These are phyloP conservation scores for Lachancea meyersii DNA, from an alignment of 805 yeast species.

Conservation along the genomic window DNA sequence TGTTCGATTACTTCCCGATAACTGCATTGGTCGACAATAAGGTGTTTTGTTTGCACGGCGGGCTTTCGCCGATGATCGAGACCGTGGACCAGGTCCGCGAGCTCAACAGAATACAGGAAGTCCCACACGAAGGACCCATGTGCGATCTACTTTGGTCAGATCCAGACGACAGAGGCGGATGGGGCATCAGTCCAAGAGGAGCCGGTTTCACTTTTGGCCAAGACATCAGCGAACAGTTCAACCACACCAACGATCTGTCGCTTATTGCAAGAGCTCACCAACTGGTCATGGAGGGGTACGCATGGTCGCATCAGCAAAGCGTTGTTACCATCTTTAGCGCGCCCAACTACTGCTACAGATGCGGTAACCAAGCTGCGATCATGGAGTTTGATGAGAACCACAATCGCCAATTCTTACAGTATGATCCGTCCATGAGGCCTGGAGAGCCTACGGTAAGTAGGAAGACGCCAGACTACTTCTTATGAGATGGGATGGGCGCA, in stretches of 20 bases:
- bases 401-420: slow-evolving; percentile 85
- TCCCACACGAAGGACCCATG: slow-evolving; percentile 97
- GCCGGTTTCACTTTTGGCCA: slow-evolving; percentile 98
- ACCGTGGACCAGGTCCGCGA: slow-evolving; percentile 89
- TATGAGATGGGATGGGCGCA: slow-evolving; percentile 36
- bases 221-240: slow-evolving; percentile 89
- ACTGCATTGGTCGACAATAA: slow-evolving; percentile 89
- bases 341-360: slow-evolving; percentile 93
- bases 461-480: slow-evolving; percentile 94
- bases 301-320: slow-evolving; percentile 90
- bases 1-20: slow-evolving; percentile 88
- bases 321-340: slow-evolving; percentile 94
- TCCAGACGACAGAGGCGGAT: slow-evolving; percentile 96
- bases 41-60: slow-evolving; percentile 91
- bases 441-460: slow-evolving; percentile 97
- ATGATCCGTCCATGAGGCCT: slow-evolving; percentile 94
- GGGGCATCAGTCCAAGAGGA: slow-evolving; percentile 98
- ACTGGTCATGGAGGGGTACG: slow-evolving; percentile 94
- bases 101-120: slow-evolving; percentile 87
- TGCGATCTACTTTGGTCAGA: slow-evolving; percentile 95
- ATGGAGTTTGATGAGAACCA: slow-evolving; percentile 97
- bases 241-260: slow-evolving; percentile 79
- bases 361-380: slow-evolving; percentile 97
- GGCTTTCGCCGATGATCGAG: slow-evolving; percentile 90
- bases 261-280: slow-evolving; percentile 94